Evolutionary conservation across 2,329 filamentous ascomycete species (phyloP), one percentile per base, ranked within the genome.

Genomic region (Aureobasidium melanogenum): DNA sequence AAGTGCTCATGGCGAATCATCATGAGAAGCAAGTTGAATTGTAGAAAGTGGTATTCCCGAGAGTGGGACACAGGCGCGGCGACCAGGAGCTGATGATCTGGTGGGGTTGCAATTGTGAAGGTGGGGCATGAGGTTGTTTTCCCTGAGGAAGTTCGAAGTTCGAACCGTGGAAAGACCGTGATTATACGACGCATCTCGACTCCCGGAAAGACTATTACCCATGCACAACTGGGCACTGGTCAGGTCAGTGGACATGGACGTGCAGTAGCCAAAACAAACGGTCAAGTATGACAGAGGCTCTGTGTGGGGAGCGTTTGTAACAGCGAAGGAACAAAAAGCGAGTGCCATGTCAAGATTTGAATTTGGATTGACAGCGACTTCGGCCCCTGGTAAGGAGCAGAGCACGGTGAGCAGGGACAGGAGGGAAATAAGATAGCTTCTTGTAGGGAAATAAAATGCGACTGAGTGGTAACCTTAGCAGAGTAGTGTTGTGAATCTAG

Each of bases 61-160:
- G 8, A 38, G 48, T 36, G 30, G 28, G 47, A 15, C 8, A 51
- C 24, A 38, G 36, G 19, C 36, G 51, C 22, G n/a, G 32, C n/a
- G 36, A 19, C n/a, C 47, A 51, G 15, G 47, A 26, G 30, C 30
- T 34, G 36, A 28, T 28, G 50, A 54, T 54, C 50, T 54, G 50
- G 50, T 34, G 52, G 52, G 52, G 52, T 56, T 56, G 52, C 51
- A 17, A 34, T 22, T 56, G 52, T n/a, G 28, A 44, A 44, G 52
- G 39, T 43, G 52, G 52, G 52, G 39, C 38, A 44, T 32, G 26
- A 19, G 30, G 8, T 36, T 36, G 12, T 15, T 12, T 41, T 41
- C 38, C 38, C 38, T 55, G 36, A 55, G 17, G 39, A 55, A 22
- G 52, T 44, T 55, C 38, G 52, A 55, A 39, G 38, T 34, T 44